phyloP scores from a whole-genome alignment of 75 land plant species.

The Selaginella moellendorffii region DNA sequence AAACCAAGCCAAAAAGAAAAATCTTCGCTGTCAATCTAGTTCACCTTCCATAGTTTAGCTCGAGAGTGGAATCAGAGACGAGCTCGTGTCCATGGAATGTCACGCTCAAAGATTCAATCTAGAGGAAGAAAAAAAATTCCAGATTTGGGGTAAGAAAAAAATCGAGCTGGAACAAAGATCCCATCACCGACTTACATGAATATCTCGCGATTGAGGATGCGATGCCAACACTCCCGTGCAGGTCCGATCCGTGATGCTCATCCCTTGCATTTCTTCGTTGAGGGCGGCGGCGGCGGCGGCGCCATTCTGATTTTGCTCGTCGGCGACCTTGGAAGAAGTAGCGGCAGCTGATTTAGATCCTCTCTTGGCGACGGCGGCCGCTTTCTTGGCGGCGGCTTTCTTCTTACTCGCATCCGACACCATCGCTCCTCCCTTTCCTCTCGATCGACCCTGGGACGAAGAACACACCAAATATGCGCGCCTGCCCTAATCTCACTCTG shows the following conservation, averaged over 20 bases:
- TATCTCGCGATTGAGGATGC: constrained; percentile 66
- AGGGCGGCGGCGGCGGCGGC: no score
- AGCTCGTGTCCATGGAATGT: constrained; percentile 97
- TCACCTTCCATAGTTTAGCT: constrained; percentile 95
- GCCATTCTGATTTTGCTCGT: not conserved
- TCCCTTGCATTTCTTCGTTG: constrained; percentile 23
- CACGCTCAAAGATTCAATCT: constrained; percentile 78
- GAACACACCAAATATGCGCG: no score
- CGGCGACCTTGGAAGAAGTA: constrained; percentile 9
- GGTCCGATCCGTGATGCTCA: constrained; percentile 65
- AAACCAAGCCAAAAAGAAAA: constrained; percentile 1
- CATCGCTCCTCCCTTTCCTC: no score
- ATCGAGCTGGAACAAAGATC: no score
- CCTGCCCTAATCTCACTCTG: no score
- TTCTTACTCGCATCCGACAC: constrained; percentile 93
- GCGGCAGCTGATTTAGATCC: constrained; percentile 31
- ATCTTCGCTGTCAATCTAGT: not conserved
- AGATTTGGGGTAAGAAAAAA: no score
- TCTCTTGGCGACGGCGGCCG: constrained; percentile 60
- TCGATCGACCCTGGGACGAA: no score
- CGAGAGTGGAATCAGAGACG: constrained; percentile 73
- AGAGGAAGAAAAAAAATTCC: constrained; percentile 21
- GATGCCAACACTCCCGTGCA: constrained; percentile 76
- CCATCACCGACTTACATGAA: constrained; percentile 52
- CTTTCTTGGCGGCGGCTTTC: constrained; percentile 71